phyloP scores from a whole-genome alignment of 495 filamentous ascomycete species.

The Penicillium waksmanii region DNA sequence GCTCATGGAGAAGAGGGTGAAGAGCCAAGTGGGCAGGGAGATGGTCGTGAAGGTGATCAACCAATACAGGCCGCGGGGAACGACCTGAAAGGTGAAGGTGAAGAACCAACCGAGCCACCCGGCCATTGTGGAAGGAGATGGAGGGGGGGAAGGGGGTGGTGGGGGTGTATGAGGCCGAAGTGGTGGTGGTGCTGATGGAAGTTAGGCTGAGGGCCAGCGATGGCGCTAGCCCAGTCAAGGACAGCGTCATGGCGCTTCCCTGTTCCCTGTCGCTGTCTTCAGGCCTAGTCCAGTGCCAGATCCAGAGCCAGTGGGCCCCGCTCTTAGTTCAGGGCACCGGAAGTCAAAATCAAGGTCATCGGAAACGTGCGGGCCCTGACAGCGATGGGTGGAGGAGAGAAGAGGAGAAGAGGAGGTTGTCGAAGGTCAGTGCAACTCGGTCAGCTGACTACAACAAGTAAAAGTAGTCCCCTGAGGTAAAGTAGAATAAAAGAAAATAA shows the following conservation, averaged over 20 bases:
- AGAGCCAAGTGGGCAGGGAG: slow-evolving; percentile 85
- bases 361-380: slow-evolving; percentile 31
- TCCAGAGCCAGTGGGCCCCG: slow-evolving; percentile 7
- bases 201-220: slow-evolving; percentile 29
- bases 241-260: not conserved
- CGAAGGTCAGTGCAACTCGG: too few species aligned
- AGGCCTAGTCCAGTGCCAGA: not conserved
- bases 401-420: too few species aligned
- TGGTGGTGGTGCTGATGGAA: slow-evolving; percentile 20
- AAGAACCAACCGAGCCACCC: slow-evolving; percentile 50
- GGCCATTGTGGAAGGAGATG: slow-evolving; percentile 47
- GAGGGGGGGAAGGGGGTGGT: slow-evolving; percentile 35
- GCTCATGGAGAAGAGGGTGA: slow-evolving; percentile 92
- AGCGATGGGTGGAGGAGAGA: slow-evolving; percentile 26
- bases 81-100: slow-evolving; percentile 45
- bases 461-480: too few species aligned
- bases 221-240: slow-evolving; percentile 28
- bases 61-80: slow-evolving; percentile 82
- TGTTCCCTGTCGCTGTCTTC: too few species aligned
- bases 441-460: too few species aligned
- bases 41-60: slow-evolving; percentile 83
- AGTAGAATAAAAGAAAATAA: too few species aligned
- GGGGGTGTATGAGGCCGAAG: slow-evolving; percentile 25
- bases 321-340: slow-evolving; percentile 5
- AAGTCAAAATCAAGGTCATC: slow-evolving; percentile 14